Evolutionary conservation across 805 yeast genomes (phyloP).

Genomic region (Jamesozyma hellenica): DNA sequence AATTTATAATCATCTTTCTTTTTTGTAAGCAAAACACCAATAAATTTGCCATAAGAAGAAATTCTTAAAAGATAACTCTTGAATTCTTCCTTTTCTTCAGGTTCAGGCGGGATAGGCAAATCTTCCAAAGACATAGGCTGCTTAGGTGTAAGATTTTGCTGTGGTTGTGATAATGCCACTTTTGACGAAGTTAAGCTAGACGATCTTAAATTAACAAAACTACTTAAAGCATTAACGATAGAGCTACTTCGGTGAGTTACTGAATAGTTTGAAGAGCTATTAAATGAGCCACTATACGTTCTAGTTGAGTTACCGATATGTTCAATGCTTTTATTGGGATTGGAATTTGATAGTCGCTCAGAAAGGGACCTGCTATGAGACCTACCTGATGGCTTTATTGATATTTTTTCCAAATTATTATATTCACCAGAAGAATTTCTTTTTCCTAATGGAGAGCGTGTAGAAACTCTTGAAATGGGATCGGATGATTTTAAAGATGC

Average conservation of each 20-base stretch:
- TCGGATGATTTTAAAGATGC: neutral
- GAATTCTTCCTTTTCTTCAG: constrained; percentile 21
- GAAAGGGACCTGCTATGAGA: constrained; percentile 5
- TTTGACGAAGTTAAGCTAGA: constrained; percentile 15
- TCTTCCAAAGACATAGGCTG: constrained; percentile 8
- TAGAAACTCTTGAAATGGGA: neutral
- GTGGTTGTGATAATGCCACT: neutral
- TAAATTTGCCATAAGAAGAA: constrained; percentile 26
- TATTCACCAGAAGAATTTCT: neutral
- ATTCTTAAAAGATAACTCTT: constrained; percentile 23
- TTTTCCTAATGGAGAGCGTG: neutral
- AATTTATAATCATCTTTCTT: constrained; percentile 21
- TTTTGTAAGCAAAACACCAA: constrained; percentile 24
- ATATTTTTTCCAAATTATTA: neutral
- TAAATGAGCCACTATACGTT: neutral
- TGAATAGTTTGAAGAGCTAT: neutral
- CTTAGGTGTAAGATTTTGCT: constrained; percentile 5
- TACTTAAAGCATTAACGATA: constrained; percentile 31
- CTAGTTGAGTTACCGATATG: neutral
- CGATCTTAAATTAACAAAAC: constrained; percentile 28
- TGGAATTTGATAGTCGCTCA: neutral
- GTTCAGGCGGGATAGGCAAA: constrained; percentile 23
- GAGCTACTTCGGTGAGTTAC: constrained; percentile 27
- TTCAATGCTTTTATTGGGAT: neutral
- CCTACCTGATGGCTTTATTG: constrained; percentile 1